Percentiles rank a stretch among this genome's conserved stretches.
Conservation (phyloP, 768 basidiomycete species). For the Termitomyces sp. region DNA sequence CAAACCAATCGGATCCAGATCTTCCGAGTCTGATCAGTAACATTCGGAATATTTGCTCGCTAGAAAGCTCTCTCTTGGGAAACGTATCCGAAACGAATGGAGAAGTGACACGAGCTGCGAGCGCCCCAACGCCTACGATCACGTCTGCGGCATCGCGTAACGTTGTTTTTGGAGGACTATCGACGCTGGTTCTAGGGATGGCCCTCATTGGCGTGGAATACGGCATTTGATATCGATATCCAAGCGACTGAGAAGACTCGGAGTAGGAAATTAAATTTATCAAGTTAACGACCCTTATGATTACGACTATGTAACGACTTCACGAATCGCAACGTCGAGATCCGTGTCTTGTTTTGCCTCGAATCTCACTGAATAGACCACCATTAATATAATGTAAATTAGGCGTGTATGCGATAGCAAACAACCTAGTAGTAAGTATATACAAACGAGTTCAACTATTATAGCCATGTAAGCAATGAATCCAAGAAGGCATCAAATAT, state of each 20-base stretch:
- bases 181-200: background rate
- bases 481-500: background rate
- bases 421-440: background rate
- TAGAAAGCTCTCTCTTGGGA: slow-evolving; percentile 51
- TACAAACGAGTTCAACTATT: background rate
- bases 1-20: slow-evolving; percentile 53
- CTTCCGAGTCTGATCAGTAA: slow-evolving; percentile 46
- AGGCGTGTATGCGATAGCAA: background rate
- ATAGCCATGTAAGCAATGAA: background rate
- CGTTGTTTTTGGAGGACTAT: background rate
- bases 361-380: background rate
- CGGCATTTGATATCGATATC: background rate
- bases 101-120: slow-evolving; percentile 23
- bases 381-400: background rate
- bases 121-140: slow-evolving; percentile 12
- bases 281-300: background rate
- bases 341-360: no score
- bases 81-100: slow-evolving; percentile 43
- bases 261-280: background rate
- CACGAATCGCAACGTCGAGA: background rate
- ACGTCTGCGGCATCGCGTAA: slow-evolving; percentile 19
- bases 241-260: background rate
- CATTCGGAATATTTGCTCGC: slow-evolving; percentile 48
- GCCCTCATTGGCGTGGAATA: slow-evolving; percentile 1
- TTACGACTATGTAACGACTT: slow-evolving; percentile 7